Conservation (phyloP, 2,329 filamentous ascomycete species). For the Fusarium transvaalense region DNA sequence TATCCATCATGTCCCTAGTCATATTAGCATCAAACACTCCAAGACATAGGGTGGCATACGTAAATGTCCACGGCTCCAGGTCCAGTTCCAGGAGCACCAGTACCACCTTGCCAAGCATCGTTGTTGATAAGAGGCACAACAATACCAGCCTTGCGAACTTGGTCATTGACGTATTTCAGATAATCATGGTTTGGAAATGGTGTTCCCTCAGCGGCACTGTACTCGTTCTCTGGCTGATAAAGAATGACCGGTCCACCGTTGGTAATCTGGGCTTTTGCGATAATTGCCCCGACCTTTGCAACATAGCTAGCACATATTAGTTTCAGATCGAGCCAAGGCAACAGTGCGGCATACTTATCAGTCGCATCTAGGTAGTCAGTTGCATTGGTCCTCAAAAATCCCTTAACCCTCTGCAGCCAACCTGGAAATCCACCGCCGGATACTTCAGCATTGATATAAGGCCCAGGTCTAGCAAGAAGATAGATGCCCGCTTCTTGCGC, state of each 20-base stretch:
- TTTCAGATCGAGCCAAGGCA: fast-evolving
- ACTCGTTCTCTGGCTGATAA: slow-evolving; percentile 86
- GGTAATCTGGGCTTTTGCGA: slow-evolving; percentile 83
- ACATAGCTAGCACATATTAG: slow-evolving; percentile 56
- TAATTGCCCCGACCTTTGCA: slow-evolving; percentile 70
- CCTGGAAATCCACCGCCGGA: slow-evolving; percentile 84
- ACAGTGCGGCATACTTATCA: slow-evolving; percentile 63
- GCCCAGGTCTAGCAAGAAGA: slow-evolving; percentile 77
- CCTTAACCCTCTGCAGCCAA: slow-evolving; percentile 79
- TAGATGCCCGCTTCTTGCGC: slow-evolving; percentile 81
- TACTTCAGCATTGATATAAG: slow-evolving; percentile 83
- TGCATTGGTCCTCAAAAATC: slow-evolving; percentile 71
- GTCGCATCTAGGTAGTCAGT: slow-evolving; percentile 74
- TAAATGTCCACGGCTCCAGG: slow-evolving; percentile 70
- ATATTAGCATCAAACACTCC: fast-evolving
- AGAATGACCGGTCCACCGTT: slow-evolving; percentile 85
- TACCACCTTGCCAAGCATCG: slow-evolving; percentile 71
- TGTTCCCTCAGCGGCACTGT: slow-evolving; percentile 65
- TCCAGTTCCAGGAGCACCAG: slow-evolving; percentile 74
- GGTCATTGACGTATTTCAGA: slow-evolving; percentile 77
- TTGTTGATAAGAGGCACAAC: slow-evolving; percentile 82
- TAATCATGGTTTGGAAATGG: slow-evolving; percentile 76
- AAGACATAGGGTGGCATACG: slow-evolving; percentile 25
- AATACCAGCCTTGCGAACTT: slow-evolving; percentile 75
- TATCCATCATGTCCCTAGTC: slow-evolving; percentile 71